Base-by-base conservation (phyloP, 257 asterid species). In the Petunia axillaris region DNA sequence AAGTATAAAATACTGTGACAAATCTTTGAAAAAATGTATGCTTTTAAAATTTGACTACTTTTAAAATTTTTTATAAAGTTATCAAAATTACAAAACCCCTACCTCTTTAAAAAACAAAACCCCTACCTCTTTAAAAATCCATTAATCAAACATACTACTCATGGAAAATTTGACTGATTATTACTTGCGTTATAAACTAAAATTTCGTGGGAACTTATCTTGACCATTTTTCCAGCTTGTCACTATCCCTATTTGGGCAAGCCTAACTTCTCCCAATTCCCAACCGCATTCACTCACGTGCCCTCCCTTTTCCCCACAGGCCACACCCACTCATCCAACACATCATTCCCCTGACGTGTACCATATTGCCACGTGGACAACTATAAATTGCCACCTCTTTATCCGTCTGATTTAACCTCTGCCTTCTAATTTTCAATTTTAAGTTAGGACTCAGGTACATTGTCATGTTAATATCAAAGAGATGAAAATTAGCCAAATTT, bases 351-450 rank as follows among this genome's bases (percentile, higher is more conserved):
- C 86, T 83, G 87, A 90, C 93, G 94, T 88, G 97, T 81, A 14
- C 95, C 92, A 86, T 64, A 79, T 25, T 44, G 81, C 90, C 93
- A 93, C 96, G 97, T 91, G 93, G 77, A 86, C 87, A 68, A 81
- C 89, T 87, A 89, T 83, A 81, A 82, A 88, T 87, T 87, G 88
- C 91, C 86, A n/a, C 78, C 86, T 15, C 88, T 84, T 87, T 91
- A 89, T 90, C 93, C 92, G 73, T 82, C 86, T 35, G 58, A 65
- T 67, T 83, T 76, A 48, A 25, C 25, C 25, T 25, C 25, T 25
- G 25, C 25, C 25, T 25, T 25, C 25, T 25, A 25, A 25, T 25
- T 25, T 25, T 25, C 25, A 25, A 25, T 25, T 25, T 25, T 25
- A 25, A 25, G 25, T 25, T 25, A 25, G 25, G 25, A 25, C 25